Conservation (phyloP, 2,329 filamentous ascomycete genomes). For the Ceratocystis variospora region DNA sequence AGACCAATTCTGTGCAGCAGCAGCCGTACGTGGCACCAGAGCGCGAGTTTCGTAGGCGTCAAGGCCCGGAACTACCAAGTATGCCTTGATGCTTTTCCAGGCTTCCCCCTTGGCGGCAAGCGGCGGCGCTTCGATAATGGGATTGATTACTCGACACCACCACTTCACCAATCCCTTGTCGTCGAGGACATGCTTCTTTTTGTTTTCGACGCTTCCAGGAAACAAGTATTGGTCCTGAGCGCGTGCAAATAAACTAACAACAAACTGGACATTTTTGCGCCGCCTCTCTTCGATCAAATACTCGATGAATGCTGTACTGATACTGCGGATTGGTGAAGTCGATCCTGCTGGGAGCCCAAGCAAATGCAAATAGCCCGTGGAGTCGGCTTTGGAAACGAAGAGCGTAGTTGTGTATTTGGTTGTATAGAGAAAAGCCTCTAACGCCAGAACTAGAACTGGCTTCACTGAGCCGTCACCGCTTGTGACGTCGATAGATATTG, state of each 20-base stretch:
- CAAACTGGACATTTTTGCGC: slow-evolving; percentile 50
- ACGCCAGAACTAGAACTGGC: slow-evolving; percentile 60
- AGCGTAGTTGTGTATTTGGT: slow-evolving; percentile 70
- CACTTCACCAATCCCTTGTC: slow-evolving; percentile 82
- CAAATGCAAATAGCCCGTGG: slow-evolving; percentile 69
- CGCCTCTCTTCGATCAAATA: slow-evolving; percentile 57
- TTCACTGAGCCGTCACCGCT: slow-evolving; percentile 21
- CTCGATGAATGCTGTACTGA: slow-evolving; percentile 61
- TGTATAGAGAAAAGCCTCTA: slow-evolving; percentile 80
- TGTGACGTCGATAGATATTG: slow-evolving; percentile 34
- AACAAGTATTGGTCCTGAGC: slow-evolving; percentile 92
- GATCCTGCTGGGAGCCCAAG: slow-evolving; percentile 48
- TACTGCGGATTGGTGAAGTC: slow-evolving; percentile 58
- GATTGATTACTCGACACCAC: slow-evolving; percentile 86
- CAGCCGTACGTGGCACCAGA: slow-evolving; percentile 49
- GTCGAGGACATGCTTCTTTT: slow-evolving; percentile 77
- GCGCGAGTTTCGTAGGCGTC: slow-evolving; percentile 68
- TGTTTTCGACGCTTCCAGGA: slow-evolving; percentile 75
- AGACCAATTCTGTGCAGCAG: slow-evolving; percentile 44
- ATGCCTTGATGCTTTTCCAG: slow-evolving; percentile 50
- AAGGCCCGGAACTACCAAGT: slow-evolving; percentile 75
- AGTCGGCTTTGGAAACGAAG: slow-evolving; percentile 95
- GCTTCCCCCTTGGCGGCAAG: slow-evolving; percentile 20
- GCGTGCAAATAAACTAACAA: slow-evolving; percentile 82
- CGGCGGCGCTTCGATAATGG: slow-evolving; percentile 45